Evolutionary conservation across 805 yeast genomes (phyloP).

Genomic region (Jamesozyma jinghongensis): DNA sequence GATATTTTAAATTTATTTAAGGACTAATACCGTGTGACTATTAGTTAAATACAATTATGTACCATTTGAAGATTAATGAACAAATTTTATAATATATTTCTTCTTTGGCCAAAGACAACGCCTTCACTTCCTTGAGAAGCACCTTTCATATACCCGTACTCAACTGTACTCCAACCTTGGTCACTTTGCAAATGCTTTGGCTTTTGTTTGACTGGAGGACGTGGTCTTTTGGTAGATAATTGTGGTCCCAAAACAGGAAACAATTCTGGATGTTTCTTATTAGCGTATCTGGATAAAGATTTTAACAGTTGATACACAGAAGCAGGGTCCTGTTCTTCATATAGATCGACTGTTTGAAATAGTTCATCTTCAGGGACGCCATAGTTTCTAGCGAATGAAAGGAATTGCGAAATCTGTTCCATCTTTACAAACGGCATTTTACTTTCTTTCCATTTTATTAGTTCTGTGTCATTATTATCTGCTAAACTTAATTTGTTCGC

Average conservation of each 20-base stretch:
- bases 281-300: constrained; percentile 62
- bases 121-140: constrained; percentile 46
- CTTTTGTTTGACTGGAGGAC: constrained; percentile 45
- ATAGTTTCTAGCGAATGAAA: constrained; percentile 47
- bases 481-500: constrained; percentile 33
- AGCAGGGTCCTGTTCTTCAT: constrained; percentile 65
- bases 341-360: constrained; percentile 71
- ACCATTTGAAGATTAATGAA: too few relatives aligned
- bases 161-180: constrained; percentile 47
- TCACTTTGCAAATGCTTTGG: constrained; percentile 38
- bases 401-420: constrained; percentile 75
- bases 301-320: constrained; percentile 67
- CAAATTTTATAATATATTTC: constrained; percentile 38
- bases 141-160: constrained; percentile 53
- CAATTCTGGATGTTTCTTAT: constrained; percentile 41
- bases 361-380: constrained; percentile 77
- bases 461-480: constrained; percentile 23
- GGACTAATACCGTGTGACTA: neutral
- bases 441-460: constrained; percentile 46
- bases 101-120: constrained; percentile 44
- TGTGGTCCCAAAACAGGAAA: constrained; percentile 51
- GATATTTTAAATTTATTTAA: neutral
- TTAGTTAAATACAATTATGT: neutral
- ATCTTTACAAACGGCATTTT: constrained; percentile 68
- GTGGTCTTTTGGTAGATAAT: constrained; percentile 39